These are phyloP conservation scores for Gautieria morchelliformis DNA, from an alignment of 768 basidiomycete genomes.

Conservation along the genomic window DNA sequence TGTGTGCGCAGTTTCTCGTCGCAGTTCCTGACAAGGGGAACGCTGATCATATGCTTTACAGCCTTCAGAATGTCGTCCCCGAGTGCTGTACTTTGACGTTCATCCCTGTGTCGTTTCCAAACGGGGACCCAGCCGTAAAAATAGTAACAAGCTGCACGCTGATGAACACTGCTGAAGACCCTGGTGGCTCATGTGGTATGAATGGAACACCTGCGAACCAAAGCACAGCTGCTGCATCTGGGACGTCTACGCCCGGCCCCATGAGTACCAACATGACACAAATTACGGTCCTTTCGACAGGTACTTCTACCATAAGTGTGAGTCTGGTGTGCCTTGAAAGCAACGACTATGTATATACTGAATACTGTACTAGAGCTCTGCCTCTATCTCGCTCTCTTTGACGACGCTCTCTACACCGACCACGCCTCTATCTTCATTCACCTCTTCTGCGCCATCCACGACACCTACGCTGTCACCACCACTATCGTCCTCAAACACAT, in stretches of 20 bases:
- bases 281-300: background rate
- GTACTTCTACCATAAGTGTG: background rate
- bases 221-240: background rate
- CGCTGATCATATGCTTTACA: background rate
- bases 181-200: background rate
- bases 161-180: background rate
- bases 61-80: background rate
- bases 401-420: background rate
- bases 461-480: background rate
- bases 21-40: background rate
- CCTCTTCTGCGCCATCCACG: background rate
- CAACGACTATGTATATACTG: background rate
- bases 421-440: background rate
- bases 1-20: background rate
- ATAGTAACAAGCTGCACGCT: background rate
- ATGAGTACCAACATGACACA: background rate
- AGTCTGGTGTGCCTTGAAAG: background rate
- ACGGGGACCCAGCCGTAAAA: background rate
- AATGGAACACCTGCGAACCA: background rate
- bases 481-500: background rate
- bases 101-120: background rate
- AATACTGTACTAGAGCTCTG: background rate
- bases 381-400: background rate
- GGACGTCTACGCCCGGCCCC: background rate
- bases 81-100: conserved; percentile 6